Evolutionary conservation across 225 moss, liverwort and hornwort genomes (phyloP), one percentile per base, ranked within the genome.

Genomic region (Sphagnum contortum): DNA sequence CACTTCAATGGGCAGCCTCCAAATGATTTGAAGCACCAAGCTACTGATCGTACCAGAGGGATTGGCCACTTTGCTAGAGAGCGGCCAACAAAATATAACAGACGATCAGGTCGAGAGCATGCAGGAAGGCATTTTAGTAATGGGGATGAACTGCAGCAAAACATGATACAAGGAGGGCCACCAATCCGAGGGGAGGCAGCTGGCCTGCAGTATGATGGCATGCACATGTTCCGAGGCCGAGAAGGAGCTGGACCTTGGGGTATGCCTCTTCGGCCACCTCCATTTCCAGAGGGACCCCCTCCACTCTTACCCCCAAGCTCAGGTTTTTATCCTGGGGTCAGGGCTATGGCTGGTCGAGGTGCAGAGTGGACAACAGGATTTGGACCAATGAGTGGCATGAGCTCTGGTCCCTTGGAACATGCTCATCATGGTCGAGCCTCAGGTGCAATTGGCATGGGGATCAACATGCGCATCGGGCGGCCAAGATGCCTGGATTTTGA

Each of bases 401-500:
- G 89, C 50, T 75, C 85, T 69, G 82, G 81, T 71, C 80, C 89
- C 60, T 66, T 88, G 55, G 94, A 94, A 73, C 94, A 83, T 64
- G 68, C 87, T 13, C 94, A 89, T 71, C 69, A 79, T 68, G 91
- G 87, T 57, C 91, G 87, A 64, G 94, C 87, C 45, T 87, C 76
- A 10, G 81, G 85, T 52, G 94, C 81, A 49, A 61, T 83, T 8
- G 79, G 79, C 13, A 79, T 94, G 81, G 87, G 77, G 75, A 76
- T 92, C 76, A 71, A 63, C 66, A 58, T 76, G 49, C 83, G 76
- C 55, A 77, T 89, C 65, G 85, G 81, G 70, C 91, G 94, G 62
- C 94, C 89, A 63, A 87, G 94, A 75, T 94, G 94, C 70, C 69
- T 89, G 66, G 94, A 94, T 77, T 94, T 94, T 75, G 94, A 94